Percentiles rank a stretch among this genome's conserved stretches.
These are phyloP conservation scores for Solanum paucissectum DNA, from an alignment of 257 asterid species.

Conservation along the genomic window DNA sequence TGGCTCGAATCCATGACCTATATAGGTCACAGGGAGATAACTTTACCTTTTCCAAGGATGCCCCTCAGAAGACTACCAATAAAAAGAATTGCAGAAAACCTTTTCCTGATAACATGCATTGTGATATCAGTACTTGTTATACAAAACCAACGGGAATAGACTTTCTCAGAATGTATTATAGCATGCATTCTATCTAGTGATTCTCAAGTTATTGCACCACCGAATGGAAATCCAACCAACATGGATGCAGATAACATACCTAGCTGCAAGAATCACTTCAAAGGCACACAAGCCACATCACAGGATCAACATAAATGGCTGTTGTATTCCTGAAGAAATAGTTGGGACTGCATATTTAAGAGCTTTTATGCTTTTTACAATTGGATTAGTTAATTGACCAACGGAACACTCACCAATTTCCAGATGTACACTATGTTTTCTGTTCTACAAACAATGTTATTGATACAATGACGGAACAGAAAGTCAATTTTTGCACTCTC, in stretches of 20 bases:
- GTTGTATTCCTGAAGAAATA: not conserved
- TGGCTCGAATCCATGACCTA: not conserved
- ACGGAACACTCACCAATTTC: not conserved
- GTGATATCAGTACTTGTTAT: not conserved
- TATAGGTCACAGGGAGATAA: not conserved
- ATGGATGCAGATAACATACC: not conserved
- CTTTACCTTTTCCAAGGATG: not conserved
- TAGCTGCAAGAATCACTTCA: not conserved
- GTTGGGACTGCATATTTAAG: not conserved
- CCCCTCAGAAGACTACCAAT: not conserved
- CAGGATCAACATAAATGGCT: not conserved
- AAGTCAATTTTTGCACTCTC: not conserved
- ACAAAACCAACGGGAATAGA: not conserved
- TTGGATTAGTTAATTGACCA: not conserved
- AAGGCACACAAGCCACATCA: not conserved
- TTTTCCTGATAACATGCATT: not conserved
- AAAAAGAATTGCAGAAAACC: not conserved
- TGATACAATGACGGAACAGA: not conserved
- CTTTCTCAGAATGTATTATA: not conserved
- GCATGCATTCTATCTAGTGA: not conserved
- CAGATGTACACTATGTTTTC: not conserved
- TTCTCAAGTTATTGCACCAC: not conserved
- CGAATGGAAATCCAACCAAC: not conserved
- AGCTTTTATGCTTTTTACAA: not conserved
- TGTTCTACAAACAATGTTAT: not conserved